Evolutionary conservation across 805 yeast genomes (phyloP).

Genomic region (Kurtzmaniella fragi): DNA sequence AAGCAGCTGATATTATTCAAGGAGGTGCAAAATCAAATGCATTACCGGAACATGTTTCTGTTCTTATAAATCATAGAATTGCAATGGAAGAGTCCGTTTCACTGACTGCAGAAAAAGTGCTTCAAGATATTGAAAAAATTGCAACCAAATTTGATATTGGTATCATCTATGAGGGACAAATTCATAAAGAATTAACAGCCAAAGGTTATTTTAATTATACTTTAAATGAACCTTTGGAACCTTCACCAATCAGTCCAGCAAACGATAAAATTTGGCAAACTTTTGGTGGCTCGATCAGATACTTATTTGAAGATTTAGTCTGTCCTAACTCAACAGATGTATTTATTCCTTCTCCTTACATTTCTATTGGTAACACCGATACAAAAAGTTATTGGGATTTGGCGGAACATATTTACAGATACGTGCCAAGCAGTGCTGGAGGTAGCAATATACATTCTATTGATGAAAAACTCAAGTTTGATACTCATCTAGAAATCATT

Average conservation of each 20-base stretch:
- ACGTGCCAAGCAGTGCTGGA: conserved; percentile 19
- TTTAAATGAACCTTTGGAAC: conserved; percentile 22
- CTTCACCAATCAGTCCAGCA: conserved; percentile 35
- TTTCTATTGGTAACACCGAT: conserved; percentile 37
- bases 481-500: conserved; percentile 27
- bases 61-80: conserved; percentile 42
- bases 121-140: conserved; percentile 22
- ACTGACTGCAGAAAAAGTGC: conserved; percentile 26
- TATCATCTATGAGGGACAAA: conserved; percentile 21
- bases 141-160: conserved; percentile 38
- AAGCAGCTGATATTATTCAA: conserved; percentile 41
- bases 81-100: conserved; percentile 39
- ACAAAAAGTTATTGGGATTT: conserved; percentile 39
- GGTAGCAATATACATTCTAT: conserved; percentile 28
- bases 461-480: conserved; percentile 25
- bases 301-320: conserved; percentile 32
- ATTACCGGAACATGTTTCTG: conserved; percentile 43
- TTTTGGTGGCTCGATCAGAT: conserved; percentile 33
- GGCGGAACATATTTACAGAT: conserved; percentile 33
- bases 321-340: conserved; percentile 18
- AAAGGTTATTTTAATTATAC: conserved; percentile 30
- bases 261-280: conserved; percentile 27
- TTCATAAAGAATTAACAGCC: conserved; percentile 15
- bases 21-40: conserved; percentile 52
- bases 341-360: conserved; percentile 28